Evolutionary conservation across 1,284 basidiomycete genomes (phyloP).

Genomic region (Butyriboletus regius): DNA sequence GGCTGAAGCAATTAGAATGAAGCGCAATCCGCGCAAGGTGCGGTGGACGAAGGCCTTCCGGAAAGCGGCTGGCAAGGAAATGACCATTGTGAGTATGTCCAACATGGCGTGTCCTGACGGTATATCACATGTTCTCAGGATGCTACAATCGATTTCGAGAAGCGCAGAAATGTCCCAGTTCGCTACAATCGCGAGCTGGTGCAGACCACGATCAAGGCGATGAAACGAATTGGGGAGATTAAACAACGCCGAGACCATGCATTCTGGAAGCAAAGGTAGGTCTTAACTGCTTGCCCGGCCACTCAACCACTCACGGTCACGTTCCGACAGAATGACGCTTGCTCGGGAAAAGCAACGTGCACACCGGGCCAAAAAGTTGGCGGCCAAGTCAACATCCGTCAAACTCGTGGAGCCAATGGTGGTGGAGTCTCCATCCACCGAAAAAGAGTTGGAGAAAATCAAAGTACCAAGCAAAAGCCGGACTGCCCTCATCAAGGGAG

Average conservation of each 20-base stretch:
- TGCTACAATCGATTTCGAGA: conserved; percentile 98
- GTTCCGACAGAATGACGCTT: conserved; percentile 63
- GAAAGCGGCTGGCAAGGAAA: conserved; percentile 98
- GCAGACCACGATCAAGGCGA: conserved; percentile 91
- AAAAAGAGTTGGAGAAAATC: conserved; percentile 69
- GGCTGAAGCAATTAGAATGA: conserved; percentile 65
- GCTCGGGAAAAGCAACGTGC: conserved; percentile 65
- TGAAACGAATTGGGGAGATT: conserved; percentile 93
- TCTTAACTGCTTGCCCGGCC: conserved; percentile 7
- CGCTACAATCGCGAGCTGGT: conserved; percentile 95
- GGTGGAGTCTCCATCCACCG: conserved; percentile 38
- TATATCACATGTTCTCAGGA: conserved; percentile 53
- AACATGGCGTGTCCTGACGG: neutral
- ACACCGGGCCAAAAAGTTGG: conserved; percentile 59
- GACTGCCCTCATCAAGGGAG: conserved; percentile 69
- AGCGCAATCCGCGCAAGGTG: conserved; percentile 98
- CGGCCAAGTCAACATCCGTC: conserved; percentile 53
- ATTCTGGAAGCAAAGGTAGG: conserved; percentile 92
- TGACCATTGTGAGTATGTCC: conserved; percentile 77
- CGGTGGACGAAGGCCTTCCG: conserved; percentile 99
- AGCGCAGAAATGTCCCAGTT: conserved; percentile 94
- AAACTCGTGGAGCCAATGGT: conserved; percentile 67
- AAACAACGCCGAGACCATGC: conserved; percentile 83
- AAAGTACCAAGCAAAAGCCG: conserved; percentile 62
- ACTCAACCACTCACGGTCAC: conserved; percentile 1